Evolutionary conservation across 805 yeast species (phyloP), one percentile per base, ranked within the genome.

Genomic region (Candida glaebosa): DNA sequence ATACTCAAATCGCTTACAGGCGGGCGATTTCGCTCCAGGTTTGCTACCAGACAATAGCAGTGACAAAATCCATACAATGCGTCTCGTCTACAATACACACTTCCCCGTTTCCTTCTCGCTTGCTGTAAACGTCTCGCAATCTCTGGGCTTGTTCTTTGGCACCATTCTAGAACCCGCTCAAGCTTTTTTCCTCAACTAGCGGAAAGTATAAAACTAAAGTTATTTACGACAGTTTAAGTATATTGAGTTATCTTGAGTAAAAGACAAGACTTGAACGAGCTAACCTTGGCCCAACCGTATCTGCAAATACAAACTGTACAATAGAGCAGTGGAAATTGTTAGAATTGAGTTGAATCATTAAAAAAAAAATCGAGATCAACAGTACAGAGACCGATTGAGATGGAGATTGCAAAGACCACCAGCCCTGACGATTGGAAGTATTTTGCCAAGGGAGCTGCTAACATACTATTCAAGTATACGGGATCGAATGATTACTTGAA

Each of bases 391-490:
- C n/a, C n/a, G n/a, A n/a, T n/a, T n/a, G n/a, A n/a, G 10, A 66
- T 65, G 72, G 69, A 62, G 48, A 67, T 63, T 34, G 61, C 61
- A 20, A 65, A 65, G 46, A 51, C 58, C 31, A 57, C 67, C 8
- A 41, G 49, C 24, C 56, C 61, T n/a, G 52, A 51, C 4, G 71
- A 69, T n/a, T 76, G 81, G 81, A 41, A 42, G 5, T 69, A 63
- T 47, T 56, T 70, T 34, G 72, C 70, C 12, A 67, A 65, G 31
- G 82, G 82, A 1, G 61, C 67, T 17, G 81, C 82, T 31, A 76
- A 76, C 44, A 67, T 69, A 2, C 61, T 76, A 4, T 73, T 71
- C 49, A 52, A 53, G 34, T 73, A 74, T 46, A 48, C 40, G 2
- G 79, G 78, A 1, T 31, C 38, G 12, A 57, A 60, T 37, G 59